Percentiles rank a stretch among this genome's conserved stretches.
Evolutionary conservation across 495 filamentous ascomycete species (phyloP).

Genomic region (Parathielavia appendiculata): DNA sequence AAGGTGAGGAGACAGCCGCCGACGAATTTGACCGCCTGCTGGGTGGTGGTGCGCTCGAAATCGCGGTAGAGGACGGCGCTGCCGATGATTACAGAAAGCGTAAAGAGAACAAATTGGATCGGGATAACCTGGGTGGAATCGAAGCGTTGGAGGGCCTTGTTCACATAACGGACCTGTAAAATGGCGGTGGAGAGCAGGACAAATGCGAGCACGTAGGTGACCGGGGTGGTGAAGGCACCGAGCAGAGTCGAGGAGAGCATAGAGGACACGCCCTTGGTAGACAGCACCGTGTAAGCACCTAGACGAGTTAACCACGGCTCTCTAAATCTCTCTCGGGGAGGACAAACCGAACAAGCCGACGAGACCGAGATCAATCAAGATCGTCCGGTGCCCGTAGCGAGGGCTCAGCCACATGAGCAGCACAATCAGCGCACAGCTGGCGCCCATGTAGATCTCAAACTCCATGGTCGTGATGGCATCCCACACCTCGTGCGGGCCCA

Average conservation of each 20-base stretch:
- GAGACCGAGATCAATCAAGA: conserved; percentile 87
- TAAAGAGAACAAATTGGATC: conserved; percentile 95
- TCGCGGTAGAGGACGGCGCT: conserved; percentile 90
- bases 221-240: conserved; percentile 80
- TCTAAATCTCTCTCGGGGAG: neutral
- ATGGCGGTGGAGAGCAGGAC: conserved; percentile 78
- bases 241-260: conserved; percentile 85
- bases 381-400: conserved; percentile 73
- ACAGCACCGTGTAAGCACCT: conserved; percentile 92
- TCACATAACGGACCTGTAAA: conserved; percentile 94
- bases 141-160: conserved; percentile 89
- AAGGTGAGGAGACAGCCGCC: conserved; percentile 89
- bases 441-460: conserved; percentile 82
- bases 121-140: conserved; percentile 97
- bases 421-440: conserved; percentile 67
- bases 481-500: conserved; percentile 88
- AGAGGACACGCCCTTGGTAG: conserved; percentile 94
- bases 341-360: conserved; percentile 84
- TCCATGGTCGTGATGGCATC: conserved; percentile 81
- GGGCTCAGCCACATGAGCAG: conserved; percentile 75
- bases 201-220: conserved; percentile 77
- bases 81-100: conserved; percentile 88
- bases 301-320: neutral
- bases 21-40: conserved; percentile 74
- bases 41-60: conserved; percentile 70